Evolutionary conservation across 306 rosid species (phyloP), one percentile per base, ranked within the genome.

Genomic region (Mucuna pruriens): DNA sequence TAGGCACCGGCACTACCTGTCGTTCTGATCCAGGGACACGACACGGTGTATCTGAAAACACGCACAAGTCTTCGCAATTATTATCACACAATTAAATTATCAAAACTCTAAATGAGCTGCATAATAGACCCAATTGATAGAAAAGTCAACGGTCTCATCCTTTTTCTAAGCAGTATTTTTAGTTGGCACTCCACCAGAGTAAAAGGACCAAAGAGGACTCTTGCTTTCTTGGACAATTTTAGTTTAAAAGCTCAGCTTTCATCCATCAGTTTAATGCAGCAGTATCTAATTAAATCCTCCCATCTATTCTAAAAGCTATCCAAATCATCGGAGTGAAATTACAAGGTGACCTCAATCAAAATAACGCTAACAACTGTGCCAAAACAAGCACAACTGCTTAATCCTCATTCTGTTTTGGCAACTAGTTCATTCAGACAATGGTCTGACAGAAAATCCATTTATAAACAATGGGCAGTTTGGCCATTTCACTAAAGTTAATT

Each of bases 391-490:
- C 19, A 64, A 52, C 44, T 55, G 54, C 76, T 42, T 49, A 26
- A 81, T 57, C 57, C 49, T 71, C 39, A 55, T 23, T 48, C 26
- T 48, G 64, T 76, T 51, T 36, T 74, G 64, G 52, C 79, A 78
- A 13, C 74, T 72, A 29, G 46, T 82, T 40, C 20, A 76, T 82
- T 40, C 20, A 76, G 63, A 51, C 38, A 71, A 76, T 26, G 78
- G 74, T 57, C 36, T 15, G 62, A 40, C 80, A 23, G 70, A 26
- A 85, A 84, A 80, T 73, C 68, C 49, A 16, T 4, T 19, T 51
- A 72, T 11, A 58, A 71, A 25, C 52, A 55, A 22, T 26, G 97
- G 95, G 85, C 85, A 90, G 15, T 86, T 85, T 7, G 17, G 97
- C 16, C 94, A 87, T 90, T 87, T 85, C 77, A 7, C 2, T 16